Conservation (phyloP, 305 asterid species). For the Plantago lanceolata region DNA sequence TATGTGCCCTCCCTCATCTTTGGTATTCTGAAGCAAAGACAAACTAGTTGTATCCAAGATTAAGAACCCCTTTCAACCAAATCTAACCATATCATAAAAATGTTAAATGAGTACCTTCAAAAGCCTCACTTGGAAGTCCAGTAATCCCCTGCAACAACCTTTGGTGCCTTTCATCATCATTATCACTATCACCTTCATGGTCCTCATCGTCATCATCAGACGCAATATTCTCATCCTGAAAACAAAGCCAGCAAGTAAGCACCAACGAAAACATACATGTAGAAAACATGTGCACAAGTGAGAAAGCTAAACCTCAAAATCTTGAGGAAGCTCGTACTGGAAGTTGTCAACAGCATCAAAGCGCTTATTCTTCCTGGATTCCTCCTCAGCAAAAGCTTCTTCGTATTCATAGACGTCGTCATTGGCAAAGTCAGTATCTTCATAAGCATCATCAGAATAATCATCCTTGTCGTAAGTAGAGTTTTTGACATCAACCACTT, state of each 20-base stretch:
- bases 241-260: not conserved
- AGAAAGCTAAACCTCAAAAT: constrained; percentile 52
- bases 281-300: not conserved
- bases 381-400: constrained; percentile 77
- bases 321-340: constrained; percentile 66
- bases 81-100: not conserved
- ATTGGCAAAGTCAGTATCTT: not conserved
- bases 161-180: constrained; percentile 52
- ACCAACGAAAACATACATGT: not conserved
- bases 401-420: constrained; percentile 69
- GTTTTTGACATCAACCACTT: constrained; percentile 38
- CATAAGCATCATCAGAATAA: constrained; percentile 36
- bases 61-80: not conserved
- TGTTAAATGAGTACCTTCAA: constrained; percentile 45
- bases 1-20: too few relatives aligned
- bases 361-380: constrained; percentile 61
- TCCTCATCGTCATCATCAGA: constrained; percentile 51
- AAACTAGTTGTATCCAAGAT: not conserved
- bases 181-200: constrained; percentile 27
- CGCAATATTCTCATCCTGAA: constrained; percentile 64
- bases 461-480: constrained; percentile 27
- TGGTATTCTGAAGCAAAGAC: not conserved
- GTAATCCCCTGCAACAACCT: constrained; percentile 78
- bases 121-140: constrained; percentile 72
- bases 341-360: constrained; percentile 72